Conservation (phyloP, 2,329 filamentous ascomycete genomes). For the Xylariaceae sp. region DNA sequence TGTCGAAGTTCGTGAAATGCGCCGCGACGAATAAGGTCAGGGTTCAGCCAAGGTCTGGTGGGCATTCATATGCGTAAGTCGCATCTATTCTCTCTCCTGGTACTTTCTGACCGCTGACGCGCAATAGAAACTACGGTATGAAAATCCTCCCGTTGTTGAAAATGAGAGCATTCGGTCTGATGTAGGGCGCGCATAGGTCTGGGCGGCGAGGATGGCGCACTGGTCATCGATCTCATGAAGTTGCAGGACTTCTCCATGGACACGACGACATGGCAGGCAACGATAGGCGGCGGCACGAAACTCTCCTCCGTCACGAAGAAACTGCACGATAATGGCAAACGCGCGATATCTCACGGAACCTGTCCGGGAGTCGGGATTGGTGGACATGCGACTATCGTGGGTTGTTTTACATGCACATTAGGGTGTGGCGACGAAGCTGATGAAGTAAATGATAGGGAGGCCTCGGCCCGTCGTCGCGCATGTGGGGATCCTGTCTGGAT, state of each 20-base stretch:
- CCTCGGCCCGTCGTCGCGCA: slow-evolving; percentile 52
- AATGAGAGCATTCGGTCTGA: too few relatives aligned
- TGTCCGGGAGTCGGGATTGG: slow-evolving; percentile 56
- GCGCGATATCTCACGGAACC: slow-evolving; percentile 56
- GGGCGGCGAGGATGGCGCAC: slow-evolving; percentile 45
- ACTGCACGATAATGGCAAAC: slow-evolving; percentile 46
- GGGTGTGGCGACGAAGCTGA: slow-evolving; percentile 19
- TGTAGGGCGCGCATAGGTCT: slow-evolving; percentile 32
- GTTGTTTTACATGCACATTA: slow-evolving; percentile 22
- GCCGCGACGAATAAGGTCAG: slow-evolving; percentile 45
- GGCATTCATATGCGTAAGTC: slow-evolving; percentile 57
- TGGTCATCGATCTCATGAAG: slow-evolving; percentile 51
- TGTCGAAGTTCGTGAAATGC: slow-evolving; percentile 54
- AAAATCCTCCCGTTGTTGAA: too few relatives aligned
- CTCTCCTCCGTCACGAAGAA: slow-evolving; percentile 47
- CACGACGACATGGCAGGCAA: slow-evolving; percentile 46
- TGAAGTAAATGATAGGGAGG: slow-evolving; percentile 41
- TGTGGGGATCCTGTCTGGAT: slow-evolving; percentile 54
- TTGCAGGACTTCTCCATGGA: slow-evolving; percentile 52
- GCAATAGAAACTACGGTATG: slow-evolving; percentile 32
- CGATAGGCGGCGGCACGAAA: slow-evolving; percentile 48
- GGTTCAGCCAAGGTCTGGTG: slow-evolving; percentile 59
- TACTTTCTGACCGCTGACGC: too few relatives aligned
- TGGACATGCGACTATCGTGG: slow-evolving; percentile 52
- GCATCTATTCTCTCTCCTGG: too few relatives aligned